Evolutionary conservation across 2,329 filamentous ascomycete genomes (phyloP).

Genomic region (Cladosporium sp.): DNA sequence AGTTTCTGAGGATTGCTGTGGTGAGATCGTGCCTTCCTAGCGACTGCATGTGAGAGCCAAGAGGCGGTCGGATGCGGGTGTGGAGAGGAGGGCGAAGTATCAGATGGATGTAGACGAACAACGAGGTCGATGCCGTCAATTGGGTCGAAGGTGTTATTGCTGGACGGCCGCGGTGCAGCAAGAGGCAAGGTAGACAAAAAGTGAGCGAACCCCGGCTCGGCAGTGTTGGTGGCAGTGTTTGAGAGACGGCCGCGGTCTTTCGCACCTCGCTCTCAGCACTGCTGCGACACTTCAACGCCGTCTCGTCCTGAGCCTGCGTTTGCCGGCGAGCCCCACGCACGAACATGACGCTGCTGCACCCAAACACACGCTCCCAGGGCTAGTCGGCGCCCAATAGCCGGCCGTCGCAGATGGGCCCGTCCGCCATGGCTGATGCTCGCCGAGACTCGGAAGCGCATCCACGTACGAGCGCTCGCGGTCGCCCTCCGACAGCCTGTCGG

Average conservation of each 20-base stretch:
- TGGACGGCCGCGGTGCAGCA: neutral
- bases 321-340: neutral
- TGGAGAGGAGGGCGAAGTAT: neutral
- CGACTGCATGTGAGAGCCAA: constrained; percentile 9
- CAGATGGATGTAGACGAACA: neutral
- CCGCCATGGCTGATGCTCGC: neutral
- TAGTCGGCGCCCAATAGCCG: neutral
- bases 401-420: neutral
- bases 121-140: neutral
- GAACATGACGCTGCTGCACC: constrained; percentile 1
- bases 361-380: neutral
- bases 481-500: neutral
- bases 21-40: neutral
- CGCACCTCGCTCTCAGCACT: neutral
- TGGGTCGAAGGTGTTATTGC: neutral
- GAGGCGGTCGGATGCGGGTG: constrained; percentile 8
- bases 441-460: neutral
- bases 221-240: neutral
- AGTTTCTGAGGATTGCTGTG: neutral
- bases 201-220: neutral
- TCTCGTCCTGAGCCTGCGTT: neutral
- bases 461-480: neutral
- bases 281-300: neutral
- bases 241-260: neutral
- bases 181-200: neutral